These are phyloP conservation scores for Zychaea mexicana DNA, from an alignment of 371 early-diverging fungal genomes.

Conservation along the genomic window DNA sequence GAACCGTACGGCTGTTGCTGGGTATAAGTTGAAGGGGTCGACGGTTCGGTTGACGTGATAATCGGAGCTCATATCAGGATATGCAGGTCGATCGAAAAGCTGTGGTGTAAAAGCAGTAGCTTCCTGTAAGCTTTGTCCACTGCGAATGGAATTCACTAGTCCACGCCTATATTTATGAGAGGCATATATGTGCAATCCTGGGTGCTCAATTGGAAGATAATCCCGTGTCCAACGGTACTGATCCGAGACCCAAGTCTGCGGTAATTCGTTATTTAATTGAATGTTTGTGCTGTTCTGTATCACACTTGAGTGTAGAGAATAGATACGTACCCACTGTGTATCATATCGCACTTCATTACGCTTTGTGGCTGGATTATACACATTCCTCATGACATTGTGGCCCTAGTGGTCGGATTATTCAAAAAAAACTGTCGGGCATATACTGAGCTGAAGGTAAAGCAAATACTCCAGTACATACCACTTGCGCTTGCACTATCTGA, in stretches of 20 bases:
- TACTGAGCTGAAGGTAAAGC: neutral
- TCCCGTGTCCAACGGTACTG: conserved; percentile 43
- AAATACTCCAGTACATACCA: conserved; percentile 27
- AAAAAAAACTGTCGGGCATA: neutral
- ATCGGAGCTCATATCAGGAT: conserved; percentile 5
- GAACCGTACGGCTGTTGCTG: conserved; percentile 55
- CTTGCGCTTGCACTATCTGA: conserved; percentile 59
- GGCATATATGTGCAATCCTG: conserved; percentile 58
- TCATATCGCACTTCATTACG: conserved; percentile 52
- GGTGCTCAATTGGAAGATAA: conserved; percentile 47
- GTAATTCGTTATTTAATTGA: too few relatives aligned
- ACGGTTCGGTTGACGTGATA: conserved; percentile 35
- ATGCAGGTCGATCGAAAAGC: conserved; percentile 39
- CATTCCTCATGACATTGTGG: conserved; percentile 33
- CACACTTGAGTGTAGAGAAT: neutral
- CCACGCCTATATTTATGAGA: conserved; percentile 63
- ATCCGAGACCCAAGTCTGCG: conserved; percentile 43
- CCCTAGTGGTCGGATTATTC: conserved; percentile 25
- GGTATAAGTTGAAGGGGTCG: conserved; percentile 58
- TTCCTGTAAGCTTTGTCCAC: conserved; percentile 46
- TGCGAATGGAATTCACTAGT: conserved; percentile 54
- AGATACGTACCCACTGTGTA: conserved; percentile 47
- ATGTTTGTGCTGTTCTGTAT: too few relatives aligned
- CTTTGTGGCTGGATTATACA: conserved; percentile 49
- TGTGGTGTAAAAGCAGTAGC: conserved; percentile 41